Evolutionary conservation across 2,329 filamentous ascomycete genomes (phyloP), one percentile per base, ranked within the genome.

Genomic region (Pseudocercospora musae): DNA sequence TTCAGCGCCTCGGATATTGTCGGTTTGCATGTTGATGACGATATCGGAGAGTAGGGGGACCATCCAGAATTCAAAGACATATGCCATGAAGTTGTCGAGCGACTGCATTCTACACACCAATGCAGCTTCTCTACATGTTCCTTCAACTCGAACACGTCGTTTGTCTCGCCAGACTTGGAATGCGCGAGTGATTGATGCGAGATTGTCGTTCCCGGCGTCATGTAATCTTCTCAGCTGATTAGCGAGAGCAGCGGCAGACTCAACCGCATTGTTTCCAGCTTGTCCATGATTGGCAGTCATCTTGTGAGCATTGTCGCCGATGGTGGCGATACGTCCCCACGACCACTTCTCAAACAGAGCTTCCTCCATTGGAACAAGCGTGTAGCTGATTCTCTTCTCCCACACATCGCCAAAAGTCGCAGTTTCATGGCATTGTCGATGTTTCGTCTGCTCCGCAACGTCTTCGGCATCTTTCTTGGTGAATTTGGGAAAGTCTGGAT

Each of bases 401-500:
- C 71, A 76, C 1, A 79, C 11, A 3, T 74, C 67, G 4, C 69
- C 69, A n/a, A 78, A 72, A 0, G 59, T 76, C 54, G 69, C 61
- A 18, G 50, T 66, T 11, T 72, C 67, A 0, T 65, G 70, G 15
- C 75, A 65, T 1, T 46, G 59, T 2, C 70, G 54, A n/a, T 68
- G 20, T 2, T 21, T n/a, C 20, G 74, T 58, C 44, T 71, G 59
- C n/a, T 72, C 59, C 1, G 68, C 70, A 13, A 77, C 70, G 3
- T 59, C 13, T 1, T 65, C 66, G 50, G 76, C 73, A 50, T 78
- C 75, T 21, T 74, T 68, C 29, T 70, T 69, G 2, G 73, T 73
- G 64, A 71, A 78, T 6, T 58, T 67, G 0, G 75, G 76, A 15
- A 77, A 77, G 5, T 76, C 70, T 3, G 70, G 67, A 1, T 72